phyloP scores from a whole-genome alignment of 2,329 filamentous ascomycete genomes.

The Aaosphaeria pasadenensis region DNA sequence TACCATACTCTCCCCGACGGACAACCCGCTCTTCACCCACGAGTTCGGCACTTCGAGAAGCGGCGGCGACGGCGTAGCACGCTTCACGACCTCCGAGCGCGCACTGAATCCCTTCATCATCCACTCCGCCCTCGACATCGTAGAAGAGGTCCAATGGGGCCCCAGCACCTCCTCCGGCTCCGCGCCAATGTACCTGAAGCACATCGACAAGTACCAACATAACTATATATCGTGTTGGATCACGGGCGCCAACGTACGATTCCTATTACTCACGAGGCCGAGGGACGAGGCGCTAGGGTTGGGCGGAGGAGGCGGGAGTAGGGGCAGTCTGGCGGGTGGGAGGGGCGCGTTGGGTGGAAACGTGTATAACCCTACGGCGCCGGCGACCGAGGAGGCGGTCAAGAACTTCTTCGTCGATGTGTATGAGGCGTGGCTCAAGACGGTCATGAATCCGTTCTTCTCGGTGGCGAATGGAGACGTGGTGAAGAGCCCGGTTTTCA shows the following conservation, averaged over 20 bases:
- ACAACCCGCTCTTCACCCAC: constrained; percentile 94
- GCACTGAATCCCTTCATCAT: constrained; percentile 98
- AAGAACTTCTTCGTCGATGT: constrained; percentile 93
- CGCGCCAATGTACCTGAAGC: constrained; percentile 79
- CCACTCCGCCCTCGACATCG: constrained; percentile 88
- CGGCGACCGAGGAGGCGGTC: constrained; percentile 92
- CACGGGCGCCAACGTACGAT: constrained; percentile 87
- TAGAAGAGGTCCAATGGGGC: constrained; percentile 95
- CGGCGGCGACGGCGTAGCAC: constrained; percentile 86
- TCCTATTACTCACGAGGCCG: constrained; percentile 89
- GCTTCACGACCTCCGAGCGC: constrained; percentile 82
- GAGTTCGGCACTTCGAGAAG: constrained; percentile 97
- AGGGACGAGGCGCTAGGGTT: constrained; percentile 35
- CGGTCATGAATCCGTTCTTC: constrained; percentile 97
- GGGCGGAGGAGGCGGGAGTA: constrained; percentile 9
- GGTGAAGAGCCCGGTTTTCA: constrained; percentile 83
- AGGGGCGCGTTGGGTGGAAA: constrained; percentile 15
- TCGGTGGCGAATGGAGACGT: constrained; percentile 78
- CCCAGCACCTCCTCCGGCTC: constrained; percentile 26
- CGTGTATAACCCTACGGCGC: constrained; percentile 74
- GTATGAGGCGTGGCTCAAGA: constrained; percentile 96
- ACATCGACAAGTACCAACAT: constrained; percentile 94
- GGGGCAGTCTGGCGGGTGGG: constrained; percentile 31
- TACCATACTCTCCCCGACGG: constrained; percentile 89
- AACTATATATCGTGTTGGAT: constrained; percentile 94